phyloP scores from a whole-genome alignment of 345 rosid species.

The Populus davidiana region DNA sequence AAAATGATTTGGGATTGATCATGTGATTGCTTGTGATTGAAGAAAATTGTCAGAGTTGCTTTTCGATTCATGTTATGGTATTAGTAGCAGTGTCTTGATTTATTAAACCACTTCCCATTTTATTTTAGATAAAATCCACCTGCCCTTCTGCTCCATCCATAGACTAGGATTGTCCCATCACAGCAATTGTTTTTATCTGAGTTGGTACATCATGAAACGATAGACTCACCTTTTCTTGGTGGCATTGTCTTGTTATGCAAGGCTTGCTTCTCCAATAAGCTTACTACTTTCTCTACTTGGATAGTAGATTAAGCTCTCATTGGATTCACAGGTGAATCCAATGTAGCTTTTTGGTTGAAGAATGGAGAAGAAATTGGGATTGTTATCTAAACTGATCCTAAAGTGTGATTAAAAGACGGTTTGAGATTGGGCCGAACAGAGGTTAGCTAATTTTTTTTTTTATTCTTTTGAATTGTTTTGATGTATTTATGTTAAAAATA shows the following conservation, averaged over 20 bases:
- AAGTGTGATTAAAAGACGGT: not conserved
- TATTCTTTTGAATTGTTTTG: no score
- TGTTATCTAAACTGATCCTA: not conserved
- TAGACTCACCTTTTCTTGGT: no score
- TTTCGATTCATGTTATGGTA: not conserved
- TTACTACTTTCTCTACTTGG: not conserved
- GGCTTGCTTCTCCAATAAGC: not conserved
- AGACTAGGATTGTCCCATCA: not conserved
- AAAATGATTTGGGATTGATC: not conserved
- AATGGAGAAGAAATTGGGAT: not conserved
- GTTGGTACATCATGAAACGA: no score
- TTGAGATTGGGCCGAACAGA: no score
- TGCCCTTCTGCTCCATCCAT: not conserved
- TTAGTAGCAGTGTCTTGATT: not conserved
- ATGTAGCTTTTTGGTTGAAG: not conserved
- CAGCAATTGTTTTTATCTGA: no score
- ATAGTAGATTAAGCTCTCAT: not conserved
- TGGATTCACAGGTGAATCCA: not conserved
- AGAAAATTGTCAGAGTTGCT: not conserved
- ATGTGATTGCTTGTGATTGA: conserved; percentile 2
- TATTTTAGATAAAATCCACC: not conserved
- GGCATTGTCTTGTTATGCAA: not conserved
- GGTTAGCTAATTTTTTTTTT: no score
- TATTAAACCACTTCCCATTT: not conserved
- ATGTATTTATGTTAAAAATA: no score